Evolutionary conservation across 1,284 basidiomycete species (phyloP), one percentile per base, ranked within the genome.

Genomic region (Cutaneotrichosporon sp.): DNA sequence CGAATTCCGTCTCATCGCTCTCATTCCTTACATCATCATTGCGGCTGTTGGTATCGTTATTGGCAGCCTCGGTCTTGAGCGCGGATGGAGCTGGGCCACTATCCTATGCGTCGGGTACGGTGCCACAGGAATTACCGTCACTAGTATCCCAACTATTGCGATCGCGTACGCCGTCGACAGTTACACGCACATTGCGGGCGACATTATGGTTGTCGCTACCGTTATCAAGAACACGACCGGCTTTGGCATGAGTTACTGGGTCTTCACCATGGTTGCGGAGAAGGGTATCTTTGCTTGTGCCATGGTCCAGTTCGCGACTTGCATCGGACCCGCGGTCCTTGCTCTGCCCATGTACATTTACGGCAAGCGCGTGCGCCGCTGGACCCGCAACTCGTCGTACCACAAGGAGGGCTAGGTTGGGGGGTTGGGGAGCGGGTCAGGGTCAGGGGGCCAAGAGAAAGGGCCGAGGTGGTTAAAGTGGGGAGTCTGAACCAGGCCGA

Each of bases 201-300:
- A 68, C 32, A 65, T 68, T 52, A 65, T 68, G 64, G 55, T 61
- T 46, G 67, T 65, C 56, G 62, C 65, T 5, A 63, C 64, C 2
- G 67, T 65, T 18, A 47, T 63, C 55, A 68, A 68, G 53, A 63
- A 65, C 57, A 64, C 62, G 16, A 58, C 47, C 18, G 67, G 67
- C 16, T 68, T 68, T 30, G 60, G 40, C 40, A 57, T 68, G 56
- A 40, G 40, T 8, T 68, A 66, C 59, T 68, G 64, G 64, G 60
- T 64, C 42, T 62, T 56, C 56, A 34, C 51, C 22, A 16, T 63
- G 5, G 36, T 60, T 22, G 55, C n/a, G 10, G 18, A 31, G 14
- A 60, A 56, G 55, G 63, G 63, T 31, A 50, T 62, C 38, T 34
- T 59, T n/a, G 56, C 60, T 3, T 36, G 58, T 4, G 56, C 61